Base-by-base conservation (phyloP, 331 rosid species). In the Quercus tomentella region DNA sequence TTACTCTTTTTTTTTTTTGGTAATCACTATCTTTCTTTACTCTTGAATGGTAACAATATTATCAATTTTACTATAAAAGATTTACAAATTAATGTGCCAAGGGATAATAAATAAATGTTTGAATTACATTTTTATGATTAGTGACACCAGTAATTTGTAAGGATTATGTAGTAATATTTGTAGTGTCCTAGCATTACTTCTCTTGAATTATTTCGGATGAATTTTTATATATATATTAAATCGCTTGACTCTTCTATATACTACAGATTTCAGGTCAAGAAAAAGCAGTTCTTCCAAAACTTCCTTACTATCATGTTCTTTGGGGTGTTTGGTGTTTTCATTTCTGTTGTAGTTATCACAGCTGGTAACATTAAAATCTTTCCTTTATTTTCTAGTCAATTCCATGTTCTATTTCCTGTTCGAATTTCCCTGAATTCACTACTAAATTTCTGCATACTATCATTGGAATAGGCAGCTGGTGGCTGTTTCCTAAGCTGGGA, bases 261-360 rank as follows among this genome's bases (percentile, higher is more conserved):
- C 71, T 18, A 61, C 89, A 95, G 98, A 79, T 95, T 95, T 82
- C 98, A 95, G 87, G 97, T 95, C 82, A 95, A 95, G 91, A 95
- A 95, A 89, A 95, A 95, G 77, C 93, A 88, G 81, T 89, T 95
- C 85, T 95, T 92, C 79, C 92, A 88, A 10, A 95, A 95, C 87
- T 95, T 92, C 79, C 76, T 92, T 54, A 92, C 96, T 77, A 95
- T 95, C 87, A 89, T 95, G 94, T 43, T 90, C 70, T 92, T 90
- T 78, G 99, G 99, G 31, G 97, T 92, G 73, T 49, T 90, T 25
- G 99, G 97, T 49, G 97, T 88, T 87, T 91, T 93, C 60, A 87
- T 95, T 85, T 93, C 97, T 21, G 9, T 90, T 1, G 16, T 56
- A 65, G 43, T 92, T 72, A 90, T 95, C 73, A 81, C 97, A 1